phyloP scores from a whole-genome alignment of 2,329 filamentous ascomycete species.

The Claviceps digitariae region DNA sequence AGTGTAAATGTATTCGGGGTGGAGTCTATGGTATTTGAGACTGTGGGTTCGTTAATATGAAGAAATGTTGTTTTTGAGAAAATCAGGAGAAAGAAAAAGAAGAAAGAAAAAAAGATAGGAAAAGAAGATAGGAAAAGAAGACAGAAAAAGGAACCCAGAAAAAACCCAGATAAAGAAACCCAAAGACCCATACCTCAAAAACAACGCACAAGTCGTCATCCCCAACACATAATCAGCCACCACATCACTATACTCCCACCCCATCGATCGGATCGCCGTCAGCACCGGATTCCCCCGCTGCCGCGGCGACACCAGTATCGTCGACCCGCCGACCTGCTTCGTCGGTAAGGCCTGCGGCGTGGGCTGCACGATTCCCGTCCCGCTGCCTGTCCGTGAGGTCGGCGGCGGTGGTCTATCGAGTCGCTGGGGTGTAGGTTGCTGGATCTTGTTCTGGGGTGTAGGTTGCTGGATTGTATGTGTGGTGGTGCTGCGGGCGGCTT shows the following conservation, averaged over 20 bases:
- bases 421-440: slow-evolving; percentile 39
- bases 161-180: neutral
- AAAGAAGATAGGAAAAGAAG: no score
- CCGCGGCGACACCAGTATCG: slow-evolving; percentile 78
- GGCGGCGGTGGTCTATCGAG: slow-evolving; percentile 37
- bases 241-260: slow-evolving; percentile 98
- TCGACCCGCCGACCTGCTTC: slow-evolving; percentile 51
- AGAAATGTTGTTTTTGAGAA: no score
- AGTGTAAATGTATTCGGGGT: slow-evolving; percentile 95
- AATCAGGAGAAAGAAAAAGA: no score
- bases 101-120: no score
- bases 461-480: slow-evolving; percentile 23
- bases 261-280: slow-evolving; percentile 63
- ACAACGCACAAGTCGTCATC: slow-evolving; percentile 76
- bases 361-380: slow-evolving; percentile 62
- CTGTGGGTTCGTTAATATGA: slow-evolving; percentile 20
- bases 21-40: slow-evolving; percentile 91
- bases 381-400: slow-evolving; percentile 14
- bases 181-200: slow-evolving; percentile 44
- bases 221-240: slow-evolving; percentile 86
- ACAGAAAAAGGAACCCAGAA: no score
- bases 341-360: slow-evolving; percentile 73
- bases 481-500: slow-evolving; percentile 26
- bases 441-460: slow-evolving; percentile 23
- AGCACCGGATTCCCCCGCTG: slow-evolving; percentile 94